Evolutionary conservation across 1,284 basidiomycete genomes (phyloP), one percentile per base, ranked within the genome.

Genomic region (Ustilago xerochloae): DNA sequence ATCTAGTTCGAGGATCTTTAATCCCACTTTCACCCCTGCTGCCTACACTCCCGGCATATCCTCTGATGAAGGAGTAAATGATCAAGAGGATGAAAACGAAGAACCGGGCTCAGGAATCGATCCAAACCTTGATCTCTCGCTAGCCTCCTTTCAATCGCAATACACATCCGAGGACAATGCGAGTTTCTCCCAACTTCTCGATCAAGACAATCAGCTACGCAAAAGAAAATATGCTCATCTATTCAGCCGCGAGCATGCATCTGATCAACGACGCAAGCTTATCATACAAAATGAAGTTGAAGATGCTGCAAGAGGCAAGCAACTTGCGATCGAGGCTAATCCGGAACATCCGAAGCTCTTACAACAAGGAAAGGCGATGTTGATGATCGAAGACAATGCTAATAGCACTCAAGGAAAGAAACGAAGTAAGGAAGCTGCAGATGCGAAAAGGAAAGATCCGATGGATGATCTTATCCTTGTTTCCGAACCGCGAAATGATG

Each of bases 131-230:
- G 51, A 59, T 26, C 64, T 82, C 32, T 68, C 75, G 0, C 62
- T 84, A 6, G 73, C 72, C 18, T 29, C 55, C 7, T 84, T 83
- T 45, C 80, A 82, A 33, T 38, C 73, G 22, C 48, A 30, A 1
- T 84, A 81, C 50, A 84, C 82, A 7, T 81, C 81, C 0, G 82
- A 82, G 53, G 81, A 83, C 73, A 84, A 83, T 38, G 82, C 82
- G 1, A 81, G 77, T 18, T 82, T 84, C 47, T 62, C 69, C 2
- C 70, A 76, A 52, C 56, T 84, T 16, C 63, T 83, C 35, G 63
- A 80, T 6, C 55, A 70, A n/a, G 72, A 66, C 15, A 78, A 80
- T 29, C 59, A 65, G 32, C 29, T 53, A 7, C 73, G 79, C 13
- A 68, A 67, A 16, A 62, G 72, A 45, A 63, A 71, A 35, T 62